Conservation (phyloP, 352 stramenopile species). For the Phytophthora citrophthora region DNA sequence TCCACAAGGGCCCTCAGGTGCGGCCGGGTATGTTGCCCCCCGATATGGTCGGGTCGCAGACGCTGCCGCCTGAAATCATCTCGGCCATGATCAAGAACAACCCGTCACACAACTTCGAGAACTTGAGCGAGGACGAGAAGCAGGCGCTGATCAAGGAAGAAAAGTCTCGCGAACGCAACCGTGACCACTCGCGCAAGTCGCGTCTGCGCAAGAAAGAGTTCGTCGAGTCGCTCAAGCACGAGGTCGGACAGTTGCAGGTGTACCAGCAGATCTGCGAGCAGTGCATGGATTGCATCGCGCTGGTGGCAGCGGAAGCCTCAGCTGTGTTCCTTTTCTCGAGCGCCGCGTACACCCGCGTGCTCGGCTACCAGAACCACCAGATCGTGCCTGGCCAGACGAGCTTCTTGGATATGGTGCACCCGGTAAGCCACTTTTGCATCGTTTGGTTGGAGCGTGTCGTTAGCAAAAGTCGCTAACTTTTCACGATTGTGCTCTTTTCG, state of each 20-base stretch:
- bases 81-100: constrained; percentile 87
- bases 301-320: constrained; percentile 69
- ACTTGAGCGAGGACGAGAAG: constrained; percentile 83
- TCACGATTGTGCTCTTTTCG: constrained; percentile 17
- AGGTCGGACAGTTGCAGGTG: constrained; percentile 84
- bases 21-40: constrained; percentile 29
- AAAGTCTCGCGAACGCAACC: constrained; percentile 92
- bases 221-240: constrained; percentile 93
- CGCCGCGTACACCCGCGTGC: constrained; percentile 68
- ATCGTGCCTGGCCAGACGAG: constrained; percentile 76
- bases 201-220: constrained; percentile 95
- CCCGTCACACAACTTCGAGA: constrained; percentile 67
- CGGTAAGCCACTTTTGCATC: constrained; percentile 45
- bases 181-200: constrained; percentile 96
- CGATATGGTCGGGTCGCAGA: constrained; percentile 74
- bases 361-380: constrained; percentile 82
- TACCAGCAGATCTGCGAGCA: constrained; percentile 89
- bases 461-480: constrained; percentile 4
- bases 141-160: constrained; percentile 83
- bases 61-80: constrained; percentile 79
- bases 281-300: constrained; percentile 78
- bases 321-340: constrained; percentile 75
- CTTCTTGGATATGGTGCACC: constrained; percentile 87
- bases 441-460: constrained; percentile 1
- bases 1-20: constrained; percentile 51